Evolutionary conservation across 1,284 basidiomycete genomes (phyloP).

Genomic region (Leccinum fuscescens): DNA sequence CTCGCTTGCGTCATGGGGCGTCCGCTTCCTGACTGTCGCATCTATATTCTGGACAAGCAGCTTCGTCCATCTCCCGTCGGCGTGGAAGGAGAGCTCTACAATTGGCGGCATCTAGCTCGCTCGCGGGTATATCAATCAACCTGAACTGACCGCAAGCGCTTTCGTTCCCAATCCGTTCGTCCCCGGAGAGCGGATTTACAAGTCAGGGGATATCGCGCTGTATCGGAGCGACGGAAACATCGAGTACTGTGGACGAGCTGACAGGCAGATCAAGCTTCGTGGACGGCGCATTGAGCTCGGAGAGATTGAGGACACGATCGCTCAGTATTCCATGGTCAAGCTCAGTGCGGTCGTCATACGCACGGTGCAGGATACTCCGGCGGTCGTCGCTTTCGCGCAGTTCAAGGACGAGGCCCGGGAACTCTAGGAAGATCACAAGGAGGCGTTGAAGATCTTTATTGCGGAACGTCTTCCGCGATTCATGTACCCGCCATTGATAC

Average conservation of each 20-base stretch:
- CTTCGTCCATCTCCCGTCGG: conserved; percentile 30
- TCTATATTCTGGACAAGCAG: conserved; percentile 35
- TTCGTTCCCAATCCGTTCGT: conserved; percentile 31
- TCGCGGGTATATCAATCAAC: conserved; percentile 27
- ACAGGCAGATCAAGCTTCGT: conserved; percentile 24
- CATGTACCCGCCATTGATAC: conserved; percentile 32
- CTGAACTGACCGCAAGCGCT: conserved; percentile 23
- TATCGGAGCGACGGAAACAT: conserved; percentile 29
- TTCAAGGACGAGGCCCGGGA: conserved; percentile 15
- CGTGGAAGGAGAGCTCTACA: conserved; percentile 33
- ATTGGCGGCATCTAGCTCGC: conserved; percentile 34
- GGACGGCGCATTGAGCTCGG: conserved; percentile 33
- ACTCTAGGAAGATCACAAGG: conserved; percentile 17
- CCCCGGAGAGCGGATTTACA: conserved; percentile 28
- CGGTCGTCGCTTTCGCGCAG: conserved; percentile 32
- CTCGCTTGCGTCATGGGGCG: conserved; percentile 31
- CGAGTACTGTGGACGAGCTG: conserved; percentile 32
- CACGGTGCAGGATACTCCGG: conserved; percentile 28
- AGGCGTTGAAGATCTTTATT: conserved; percentile 24
- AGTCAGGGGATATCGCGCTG: conserved; percentile 31
- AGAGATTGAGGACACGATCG: conserved; percentile 32
- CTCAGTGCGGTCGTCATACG: conserved; percentile 25
- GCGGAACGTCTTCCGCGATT: conserved; percentile 31
- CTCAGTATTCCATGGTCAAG: conserved; percentile 21
- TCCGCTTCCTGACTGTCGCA: conserved; percentile 32